These are phyloP conservation scores for Prillingera fragicola DNA, from an alignment of 1,284 basidiomycete species.

Conservation along the genomic window DNA sequence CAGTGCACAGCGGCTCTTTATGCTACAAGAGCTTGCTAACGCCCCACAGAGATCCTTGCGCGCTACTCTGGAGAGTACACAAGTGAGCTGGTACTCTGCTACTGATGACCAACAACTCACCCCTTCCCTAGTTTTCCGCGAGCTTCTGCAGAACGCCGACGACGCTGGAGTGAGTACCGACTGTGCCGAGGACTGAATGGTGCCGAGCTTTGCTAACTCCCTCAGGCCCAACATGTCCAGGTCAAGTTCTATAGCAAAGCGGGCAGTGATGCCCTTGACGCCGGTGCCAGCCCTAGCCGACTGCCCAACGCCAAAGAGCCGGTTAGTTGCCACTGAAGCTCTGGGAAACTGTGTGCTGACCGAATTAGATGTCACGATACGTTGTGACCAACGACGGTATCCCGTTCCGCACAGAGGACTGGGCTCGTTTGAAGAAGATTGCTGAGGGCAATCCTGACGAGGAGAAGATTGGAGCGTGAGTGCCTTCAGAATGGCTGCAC, in stretches of 20 bases:
- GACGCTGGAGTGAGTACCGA: slow-evolving; percentile 62
- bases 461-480: slow-evolving; percentile 50
- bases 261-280: slow-evolving; percentile 52
- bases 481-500: slow-evolving; percentile 9
- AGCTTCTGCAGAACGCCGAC: slow-evolving; percentile 90
- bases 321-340: slow-evolving; percentile 48
- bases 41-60: slow-evolving; percentile 61
- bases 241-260: slow-evolving; percentile 70
- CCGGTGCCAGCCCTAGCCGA: slow-evolving; percentile 19
- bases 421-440: slow-evolving; percentile 74
- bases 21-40: neutral
- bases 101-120: slow-evolving; percentile 8
- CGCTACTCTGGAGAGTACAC: slow-evolving; percentile 93
- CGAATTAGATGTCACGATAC: slow-evolving; percentile 32
- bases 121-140: slow-evolving; percentile 69
- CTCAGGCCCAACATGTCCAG: slow-evolving; percentile 64
- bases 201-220: no score
- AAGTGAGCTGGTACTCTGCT: slow-evolving; percentile 47
- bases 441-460: slow-evolving; percentile 54
- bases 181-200: no score
- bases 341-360: no score
- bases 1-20: slow-evolving; percentile 6
- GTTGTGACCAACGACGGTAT: slow-evolving; percentile 83
- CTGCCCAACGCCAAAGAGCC: slow-evolving; percentile 57
- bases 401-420: slow-evolving; percentile 69